Evolutionary conservation across 345 rosid species (phyloP).

Genomic region (Streptanthus diversifolius): DNA sequence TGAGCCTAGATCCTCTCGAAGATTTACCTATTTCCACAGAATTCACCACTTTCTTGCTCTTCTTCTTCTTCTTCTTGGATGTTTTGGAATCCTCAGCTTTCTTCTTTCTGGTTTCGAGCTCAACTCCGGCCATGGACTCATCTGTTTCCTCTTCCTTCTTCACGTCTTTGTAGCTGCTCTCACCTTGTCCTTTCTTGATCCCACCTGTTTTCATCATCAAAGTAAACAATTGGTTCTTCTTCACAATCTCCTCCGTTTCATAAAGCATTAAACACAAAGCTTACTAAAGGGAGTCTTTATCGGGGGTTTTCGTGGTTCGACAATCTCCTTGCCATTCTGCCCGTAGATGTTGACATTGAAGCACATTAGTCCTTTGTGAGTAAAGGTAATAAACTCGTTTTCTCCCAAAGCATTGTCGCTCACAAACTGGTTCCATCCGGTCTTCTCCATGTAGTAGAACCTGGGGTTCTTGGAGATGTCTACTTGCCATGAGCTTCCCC

Average conservation of each 20-base stretch:
- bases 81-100: not conserved
- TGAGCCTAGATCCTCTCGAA: too few relatives aligned
- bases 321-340: not conserved
- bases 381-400: constrained; percentile 24
- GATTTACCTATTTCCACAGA: too few relatives aligned
- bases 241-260: not conserved
- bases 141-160: constrained; percentile 16
- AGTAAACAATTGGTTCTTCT: not conserved
- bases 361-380: constrained; percentile 13
- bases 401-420: constrained; percentile 27
- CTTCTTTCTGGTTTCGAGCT: not conserved
- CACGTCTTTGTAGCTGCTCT: constrained; percentile 4
- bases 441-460: constrained; percentile 24
- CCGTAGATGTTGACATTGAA: constrained; percentile 17
- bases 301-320: not conserved
- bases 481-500: constrained; percentile 23
- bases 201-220: constrained; percentile 23
- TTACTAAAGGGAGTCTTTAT: not conserved
- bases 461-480: constrained; percentile 5
- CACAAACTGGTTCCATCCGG: constrained; percentile 31
- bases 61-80: not conserved
- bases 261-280: not conserved
- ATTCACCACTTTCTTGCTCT: not conserved
- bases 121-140: not conserved
- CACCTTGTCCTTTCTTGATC: constrained; percentile 1